phyloP scores from a whole-genome alignment of 2,329 filamentous ascomycete genomes.

The Amesomyces nigricolor region DNA sequence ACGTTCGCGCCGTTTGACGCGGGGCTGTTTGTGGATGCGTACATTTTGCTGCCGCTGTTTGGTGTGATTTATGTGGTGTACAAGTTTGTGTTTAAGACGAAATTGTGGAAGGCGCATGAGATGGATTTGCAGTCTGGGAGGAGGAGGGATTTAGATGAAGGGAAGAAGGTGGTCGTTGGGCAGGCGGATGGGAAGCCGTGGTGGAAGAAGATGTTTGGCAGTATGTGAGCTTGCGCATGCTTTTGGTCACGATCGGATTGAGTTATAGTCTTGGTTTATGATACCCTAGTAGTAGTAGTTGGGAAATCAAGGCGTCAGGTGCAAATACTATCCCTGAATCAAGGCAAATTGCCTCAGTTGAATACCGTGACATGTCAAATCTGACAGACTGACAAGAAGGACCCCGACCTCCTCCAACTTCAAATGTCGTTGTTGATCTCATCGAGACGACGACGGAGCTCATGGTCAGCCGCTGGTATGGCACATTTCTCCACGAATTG shows the following conservation, averaged over 20 bases:
- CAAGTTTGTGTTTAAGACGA: slow-evolving; percentile 51
- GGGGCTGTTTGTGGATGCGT: slow-evolving; percentile 57
- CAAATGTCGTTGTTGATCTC: too few species aligned
- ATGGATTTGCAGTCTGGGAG: slow-evolving; percentile 54
- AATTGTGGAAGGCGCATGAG: slow-evolving; percentile 44
- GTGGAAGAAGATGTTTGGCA: slow-evolving; percentile 39
- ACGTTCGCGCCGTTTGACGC: slow-evolving; percentile 53
- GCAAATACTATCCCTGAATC: not conserved
- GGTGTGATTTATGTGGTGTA: slow-evolving; percentile 50
- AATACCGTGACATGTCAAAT: too few species aligned
- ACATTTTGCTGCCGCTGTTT: slow-evolving; percentile 57
- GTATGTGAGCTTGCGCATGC: slow-evolving; percentile 6
- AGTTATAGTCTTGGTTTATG: not conserved
- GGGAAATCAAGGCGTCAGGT: not conserved
- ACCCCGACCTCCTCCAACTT: too few species aligned
- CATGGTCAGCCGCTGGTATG: too few species aligned
- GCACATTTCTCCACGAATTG: too few species aligned
- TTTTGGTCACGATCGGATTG: too few species aligned
- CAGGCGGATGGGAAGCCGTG: slow-evolving; percentile 27
- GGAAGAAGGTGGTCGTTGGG: slow-evolving; percentile 28
- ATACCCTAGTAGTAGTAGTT: not conserved
- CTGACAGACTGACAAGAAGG: too few species aligned
- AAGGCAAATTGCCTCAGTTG: too few species aligned
- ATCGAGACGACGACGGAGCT: too few species aligned
- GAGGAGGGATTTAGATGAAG: slow-evolving; percentile 49